Percentiles rank a stretch among this genome's conserved stretches.
Conservation (phyloP, 805 yeast species). For the Yarrowia sp. region DNA sequence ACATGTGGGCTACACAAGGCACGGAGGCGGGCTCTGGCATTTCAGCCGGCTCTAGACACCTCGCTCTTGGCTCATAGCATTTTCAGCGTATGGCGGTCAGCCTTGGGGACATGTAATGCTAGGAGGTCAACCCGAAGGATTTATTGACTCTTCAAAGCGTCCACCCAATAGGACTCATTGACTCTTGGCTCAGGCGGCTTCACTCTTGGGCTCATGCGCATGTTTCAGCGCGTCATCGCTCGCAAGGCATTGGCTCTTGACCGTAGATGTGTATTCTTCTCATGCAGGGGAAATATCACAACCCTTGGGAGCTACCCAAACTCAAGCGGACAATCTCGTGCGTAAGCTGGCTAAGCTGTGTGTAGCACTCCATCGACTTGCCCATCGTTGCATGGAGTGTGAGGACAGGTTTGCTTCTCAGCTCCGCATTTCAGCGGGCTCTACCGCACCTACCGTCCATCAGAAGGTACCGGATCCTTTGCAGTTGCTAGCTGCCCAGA, state of each 20-base stretch:
- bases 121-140: slow-evolving; percentile 7
- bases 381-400: slow-evolving; percentile 25
- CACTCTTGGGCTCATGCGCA: slow-evolving; percentile 22
- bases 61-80: slow-evolving; percentile 29
- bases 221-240: slow-evolving; percentile 19
- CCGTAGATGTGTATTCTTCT: slow-evolving; percentile 13
- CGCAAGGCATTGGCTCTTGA: slow-evolving; percentile 25
- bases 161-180: slow-evolving; percentile 11
- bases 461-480: slow-evolving; percentile 12
- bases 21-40: slow-evolving; percentile 30
- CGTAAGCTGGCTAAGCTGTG: slow-evolving; percentile 7
- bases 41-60: slow-evolving; percentile 32
- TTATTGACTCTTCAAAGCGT: slow-evolving; percentile 13
- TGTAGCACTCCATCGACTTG: slow-evolving; percentile 1
- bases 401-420: slow-evolving; percentile 30
- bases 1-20: slow-evolving; percentile 12
- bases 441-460: slow-evolving; percentile 31
- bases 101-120: not conserved
- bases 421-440: slow-evolving; percentile 28
- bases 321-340: slow-evolving; percentile 31
- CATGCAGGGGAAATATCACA: slow-evolving; percentile 27
- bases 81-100: slow-evolving; percentile 26
- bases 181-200: slow-evolving; percentile 27
- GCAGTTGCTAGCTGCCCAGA: slow-evolving; percentile 35
- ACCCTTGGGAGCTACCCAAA: slow-evolving; percentile 34